Evolutionary conservation across 306 rosid genomes (phyloP).

Genomic region (Corylus heterophylla): DNA sequence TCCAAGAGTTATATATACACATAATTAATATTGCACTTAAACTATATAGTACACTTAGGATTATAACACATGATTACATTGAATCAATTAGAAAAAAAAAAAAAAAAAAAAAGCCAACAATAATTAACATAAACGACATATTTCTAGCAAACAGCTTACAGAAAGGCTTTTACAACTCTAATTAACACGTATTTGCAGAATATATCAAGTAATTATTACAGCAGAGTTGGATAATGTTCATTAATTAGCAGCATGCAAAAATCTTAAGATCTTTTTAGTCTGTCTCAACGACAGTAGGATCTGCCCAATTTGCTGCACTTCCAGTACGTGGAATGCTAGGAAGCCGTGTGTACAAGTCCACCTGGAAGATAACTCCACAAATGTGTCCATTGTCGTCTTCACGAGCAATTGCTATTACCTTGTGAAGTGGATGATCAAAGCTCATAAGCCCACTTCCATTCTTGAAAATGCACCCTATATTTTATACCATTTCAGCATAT

Average conservation of each 20-base stretch:
- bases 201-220: neutral
- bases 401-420: slow-evolving; percentile 40
- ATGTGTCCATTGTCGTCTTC: slow-evolving; percentile 54
- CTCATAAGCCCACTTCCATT: slow-evolving; percentile 53
- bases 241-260: slow-evolving; percentile 9
- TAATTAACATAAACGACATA: neutral
- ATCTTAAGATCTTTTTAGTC: slow-evolving; percentile 24
- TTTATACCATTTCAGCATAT: neutral
- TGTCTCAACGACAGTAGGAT: slow-evolving; percentile 29
- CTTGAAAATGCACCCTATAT: slow-evolving; percentile 56
- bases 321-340: slow-evolving; percentile 59
- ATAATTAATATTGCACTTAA: no score
- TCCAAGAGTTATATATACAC: no score
- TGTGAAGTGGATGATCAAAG: slow-evolving; percentile 63
- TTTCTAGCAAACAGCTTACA: neutral
- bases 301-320: slow-evolving; percentile 63
- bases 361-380: slow-evolving; percentile 53
- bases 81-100: neutral
- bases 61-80: neutral
- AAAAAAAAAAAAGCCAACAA: neutral
- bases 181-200: neutral
- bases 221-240: slow-evolving; percentile 3
- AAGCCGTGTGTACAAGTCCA: slow-evolving; percentile 49
- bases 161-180: neutral
- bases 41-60: no score